Percentiles rank a stretch among this genome's conserved stretches.
Conservation (phyloP, 2,329 filamentous ascomycete species). For the Plectosphaerella cucumerina region DNA sequence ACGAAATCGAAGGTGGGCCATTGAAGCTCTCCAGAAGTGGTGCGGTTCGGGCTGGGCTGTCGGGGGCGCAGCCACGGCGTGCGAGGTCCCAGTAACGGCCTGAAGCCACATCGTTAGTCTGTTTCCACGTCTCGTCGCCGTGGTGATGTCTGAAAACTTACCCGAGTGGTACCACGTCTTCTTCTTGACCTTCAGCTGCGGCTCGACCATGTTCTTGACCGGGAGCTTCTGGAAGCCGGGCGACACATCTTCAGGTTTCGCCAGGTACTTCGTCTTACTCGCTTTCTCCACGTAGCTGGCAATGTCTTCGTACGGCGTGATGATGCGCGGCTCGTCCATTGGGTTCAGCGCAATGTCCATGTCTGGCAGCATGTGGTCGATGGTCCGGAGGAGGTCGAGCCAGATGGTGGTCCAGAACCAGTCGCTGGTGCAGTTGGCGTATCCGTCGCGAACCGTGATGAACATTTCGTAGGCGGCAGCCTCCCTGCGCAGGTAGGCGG, state of each 20-base stretch:
- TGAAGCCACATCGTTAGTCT: slow-evolving; percentile 14
- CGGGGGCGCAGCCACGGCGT: slow-evolving; percentile 56
- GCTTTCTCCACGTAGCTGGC: slow-evolving; percentile 49
- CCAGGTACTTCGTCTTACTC: slow-evolving; percentile 39
- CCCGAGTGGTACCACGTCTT: slow-evolving; percentile 50
- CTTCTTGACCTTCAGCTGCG: slow-evolving; percentile 26
- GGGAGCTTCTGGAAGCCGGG: slow-evolving; percentile 39
- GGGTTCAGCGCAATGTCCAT: slow-evolving; percentile 65
- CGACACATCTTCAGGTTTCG: slow-evolving; percentile 37
- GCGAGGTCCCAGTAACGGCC: slow-evolving; percentile 55
- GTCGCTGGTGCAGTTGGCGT: slow-evolving; percentile 45
- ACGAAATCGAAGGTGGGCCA: slow-evolving; percentile 37
- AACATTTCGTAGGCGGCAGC: slow-evolving; percentile 55
- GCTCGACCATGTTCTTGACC: slow-evolving; percentile 25
- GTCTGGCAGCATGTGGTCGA: slow-evolving; percentile 56
- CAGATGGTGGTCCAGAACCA: slow-evolving; percentile 58
- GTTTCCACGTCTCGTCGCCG: not conserved
- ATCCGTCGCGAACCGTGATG: slow-evolving; percentile 52
- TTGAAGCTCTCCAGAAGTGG: slow-evolving; percentile 39
- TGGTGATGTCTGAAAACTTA: slow-evolving; percentile 22
- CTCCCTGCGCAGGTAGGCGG: slow-evolving; percentile 45
- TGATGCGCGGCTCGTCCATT: slow-evolving; percentile 63
- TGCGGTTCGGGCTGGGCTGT: slow-evolving; percentile 53
- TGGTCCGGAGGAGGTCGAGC: slow-evolving; percentile 46
- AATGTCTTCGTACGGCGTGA: slow-evolving; percentile 61